A percentile compares a stretch with the other conserved stretches of the same genome.
phyloP scores from a whole-genome alignment of 2,329 filamentous ascomycete genomes.

The Fusarium pseudoanthophilum region DNA sequence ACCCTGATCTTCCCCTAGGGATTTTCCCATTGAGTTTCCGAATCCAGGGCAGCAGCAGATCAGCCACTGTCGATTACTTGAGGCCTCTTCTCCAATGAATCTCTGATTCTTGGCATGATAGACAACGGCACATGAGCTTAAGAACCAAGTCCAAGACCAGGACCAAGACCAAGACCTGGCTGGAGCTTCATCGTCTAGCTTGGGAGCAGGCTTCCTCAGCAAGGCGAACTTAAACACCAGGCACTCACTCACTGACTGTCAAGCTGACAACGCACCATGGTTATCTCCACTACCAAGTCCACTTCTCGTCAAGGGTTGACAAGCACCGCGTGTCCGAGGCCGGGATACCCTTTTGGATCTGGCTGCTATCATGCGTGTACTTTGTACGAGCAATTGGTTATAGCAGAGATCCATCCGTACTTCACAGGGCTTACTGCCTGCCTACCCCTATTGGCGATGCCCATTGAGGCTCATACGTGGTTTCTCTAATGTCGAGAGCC shows the following conservation, averaged over 20 bases:
- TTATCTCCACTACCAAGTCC: constrained; percentile 14
- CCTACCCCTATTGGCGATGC: neutral
- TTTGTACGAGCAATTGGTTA: neutral
- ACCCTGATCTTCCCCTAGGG: constrained; percentile 1
- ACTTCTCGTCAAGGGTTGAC: constrained; percentile 25
- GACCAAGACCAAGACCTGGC: neutral
- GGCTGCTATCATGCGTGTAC: constrained; percentile 11
- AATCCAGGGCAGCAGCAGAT: constrained; percentile 7
- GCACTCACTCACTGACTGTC: neutral
- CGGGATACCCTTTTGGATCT: constrained; percentile 26
- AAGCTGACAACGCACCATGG: constrained; percentile 31
- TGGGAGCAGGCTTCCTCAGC: neutral
- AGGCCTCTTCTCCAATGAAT: constrained; percentile 5
- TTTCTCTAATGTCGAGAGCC: neutral
- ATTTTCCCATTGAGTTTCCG: constrained; percentile 14
- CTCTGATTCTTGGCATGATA: constrained; percentile 1
- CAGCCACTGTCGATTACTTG: constrained; percentile 9
- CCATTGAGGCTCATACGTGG: constrained; percentile 5
- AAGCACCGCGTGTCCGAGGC: constrained; percentile 14
- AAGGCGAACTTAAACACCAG: constrained; percentile 11
- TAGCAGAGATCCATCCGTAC: neutral
- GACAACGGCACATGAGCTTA: neutral
- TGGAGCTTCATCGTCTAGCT: neutral
- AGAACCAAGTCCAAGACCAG: neutral
- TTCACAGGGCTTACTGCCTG: constrained; percentile 4